Base-by-base conservation (phyloP, 73 alveolate species). In the Vitrella brassicaformis region DNA sequence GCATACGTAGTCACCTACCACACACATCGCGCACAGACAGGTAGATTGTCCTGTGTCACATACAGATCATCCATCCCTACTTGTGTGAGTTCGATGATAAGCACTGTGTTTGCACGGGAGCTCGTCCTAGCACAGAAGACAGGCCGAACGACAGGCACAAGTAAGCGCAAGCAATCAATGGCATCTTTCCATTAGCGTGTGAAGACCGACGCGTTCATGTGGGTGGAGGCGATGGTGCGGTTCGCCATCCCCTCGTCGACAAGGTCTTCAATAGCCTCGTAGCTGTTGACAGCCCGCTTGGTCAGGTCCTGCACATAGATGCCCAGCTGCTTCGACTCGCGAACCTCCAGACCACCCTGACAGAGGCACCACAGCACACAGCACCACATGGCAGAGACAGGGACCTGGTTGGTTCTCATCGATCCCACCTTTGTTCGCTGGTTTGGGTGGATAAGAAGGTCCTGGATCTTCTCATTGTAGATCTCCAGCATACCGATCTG, bases 401-500 rank as follows among this genome's bases (percentile, higher is more conserved):
- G n/a, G n/a, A n/a, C n/a, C n/a, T n/a, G n/a, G n/a, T n/a, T n/a
- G n/a, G 22, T 39, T 39, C 14, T 39, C 56, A 8, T 39, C 56
- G 4, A 4, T 39, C 14, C 56, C 77, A 28, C 46, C 68, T 71
- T 76, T 76, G 28, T 87, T 87, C 66, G 89, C 70, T 68, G 73
- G 76, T 56, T 72, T 66, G 14, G 91, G 86, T 9, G 79, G 79
- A 27, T 78, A 79, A 85, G 72, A 30, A 85, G 81, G 79, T 85
- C 91, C 79, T 95, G 95, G 0, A 94, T 98, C 80, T 90, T 90
- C 86, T 95, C 99, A 75, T 95, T 95, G 88, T 95, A 95, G 47
- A 95, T 95, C 80, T 95, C 99, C 26, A 95, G 88, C 98, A 95
- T 92, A 28, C 96, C n/a, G n/a, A n/a, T n/a, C n/a, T n/a, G 39